Base-by-base conservation (phyloP, 768 basidiomycete species). In the Tricholoma furcatifolium region DNA sequence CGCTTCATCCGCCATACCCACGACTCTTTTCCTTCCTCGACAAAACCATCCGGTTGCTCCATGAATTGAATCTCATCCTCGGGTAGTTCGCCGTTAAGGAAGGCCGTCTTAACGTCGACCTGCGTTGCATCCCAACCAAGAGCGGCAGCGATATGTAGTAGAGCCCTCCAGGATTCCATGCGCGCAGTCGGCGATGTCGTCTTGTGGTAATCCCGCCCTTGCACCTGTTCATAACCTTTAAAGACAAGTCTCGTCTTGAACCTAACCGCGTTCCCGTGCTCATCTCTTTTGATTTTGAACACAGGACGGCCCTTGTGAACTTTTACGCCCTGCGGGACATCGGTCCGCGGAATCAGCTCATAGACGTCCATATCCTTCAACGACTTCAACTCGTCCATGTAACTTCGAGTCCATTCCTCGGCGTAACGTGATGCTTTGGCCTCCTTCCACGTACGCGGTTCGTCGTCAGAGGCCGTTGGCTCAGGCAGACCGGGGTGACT, bases 221-320 rank as follows among this genome's bases (percentile, higher is more conserved):
- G n/a, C n/a, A n/a, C n/a, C 54, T 0, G 75, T 76, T 73, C 57
- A 57, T 65, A 76, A 0, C 80, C 77, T 48, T 72, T 67, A 21
- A 74, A 70, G 0, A 81, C 73, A 21, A 72, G 66, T 0, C 70
- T 14, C 1, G 51, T 50, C 24, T 59, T 79, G 55, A 65, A 67
- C 12, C 65, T 47, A 0, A 60, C 52, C 0, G 70, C 45, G 0
- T 56, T 47, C 1, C 74, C 74, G 1, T 54, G 11, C 17, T 64
- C 56, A 48, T 77, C 62, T 10, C 51, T 46, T 55, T n/a, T n/a
- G n/a, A n/a, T n/a, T n/a, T n/a, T n/a, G n/a, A n/a, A n/a, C n/a
- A n/a, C n/a, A n/a, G n/a, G n/a, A n/a, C n/a, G n/a, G n/a, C n/a
- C n/a, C n/a, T n/a, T n/a, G n/a, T n/a, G n/a, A n/a, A n/a, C n/a